phyloP scores from a whole-genome alignment of 2,329 filamentous ascomycete species.

The Gaeumannomyces tritici region DNA sequence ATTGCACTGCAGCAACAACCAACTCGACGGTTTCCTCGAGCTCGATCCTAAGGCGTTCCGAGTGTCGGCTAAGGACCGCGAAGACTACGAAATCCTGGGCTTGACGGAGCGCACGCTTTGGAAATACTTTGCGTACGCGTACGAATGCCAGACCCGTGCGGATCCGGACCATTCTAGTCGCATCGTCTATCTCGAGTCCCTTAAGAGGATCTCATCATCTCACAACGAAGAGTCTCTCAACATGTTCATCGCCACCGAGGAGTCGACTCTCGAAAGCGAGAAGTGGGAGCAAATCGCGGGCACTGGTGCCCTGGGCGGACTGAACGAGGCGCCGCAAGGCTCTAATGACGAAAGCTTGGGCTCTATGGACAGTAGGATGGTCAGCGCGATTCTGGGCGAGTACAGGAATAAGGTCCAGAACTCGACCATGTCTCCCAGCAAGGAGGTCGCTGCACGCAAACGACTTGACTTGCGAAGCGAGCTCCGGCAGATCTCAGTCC shows the following conservation, averaged over 20 bases:
- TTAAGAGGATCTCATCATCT: conserved; percentile 8
- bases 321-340: neutral
- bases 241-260: conserved; percentile 1
- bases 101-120: conserved; percentile 13
- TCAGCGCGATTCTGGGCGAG: conserved; percentile 2
- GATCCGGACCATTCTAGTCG: conserved; percentile 6
- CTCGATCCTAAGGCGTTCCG: neutral
- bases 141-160: conserved; percentile 10
- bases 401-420: conserved; percentile 5
- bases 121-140: conserved; percentile 17
- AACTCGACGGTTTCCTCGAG: neutral
- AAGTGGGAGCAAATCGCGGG: neutral
- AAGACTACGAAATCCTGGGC: conserved; percentile 14
- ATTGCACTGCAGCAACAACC: conserved; percentile 6
- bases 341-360: neutral
- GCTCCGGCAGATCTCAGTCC: neutral
- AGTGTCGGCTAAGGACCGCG: neutral
- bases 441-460: conserved; percentile 3
- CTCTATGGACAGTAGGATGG: neutral
- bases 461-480: conserved; percentile 15
- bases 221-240: conserved; percentile 1
- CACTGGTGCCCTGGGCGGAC: neutral
- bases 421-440: conserved; percentile 3
- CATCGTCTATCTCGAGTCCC: conserved; percentile 11
- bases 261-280: neutral